Percentiles rank a stretch among this genome's conserved stretches.
Conservation (phyloP, 306 rosid genomes). For the Ceratonia siliqua region DNA sequence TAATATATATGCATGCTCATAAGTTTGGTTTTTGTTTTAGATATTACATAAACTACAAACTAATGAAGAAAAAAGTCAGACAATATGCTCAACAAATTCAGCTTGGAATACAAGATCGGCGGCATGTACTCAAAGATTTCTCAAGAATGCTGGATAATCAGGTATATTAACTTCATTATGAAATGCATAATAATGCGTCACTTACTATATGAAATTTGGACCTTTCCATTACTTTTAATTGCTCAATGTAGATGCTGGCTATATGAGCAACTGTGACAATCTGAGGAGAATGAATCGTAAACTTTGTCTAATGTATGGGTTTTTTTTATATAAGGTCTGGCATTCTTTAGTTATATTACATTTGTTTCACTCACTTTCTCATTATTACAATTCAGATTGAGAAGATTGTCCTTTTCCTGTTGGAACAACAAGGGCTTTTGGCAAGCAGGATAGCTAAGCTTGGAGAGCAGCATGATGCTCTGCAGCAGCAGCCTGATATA, state of each 20-base stretch:
- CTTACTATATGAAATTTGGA: slow-evolving; percentile 4
- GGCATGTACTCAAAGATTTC: slow-evolving; percentile 92
- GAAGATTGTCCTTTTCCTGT: slow-evolving; percentile 84
- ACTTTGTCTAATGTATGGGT: neutral
- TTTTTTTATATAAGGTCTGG: neutral
- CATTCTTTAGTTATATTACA: slow-evolving; percentile 1
- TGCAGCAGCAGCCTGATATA: slow-evolving; percentile 80
- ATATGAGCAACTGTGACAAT: slow-evolving; percentile 2
- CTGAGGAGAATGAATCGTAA: neutral
- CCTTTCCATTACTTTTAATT: slow-evolving; percentile 11
- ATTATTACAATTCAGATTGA: slow-evolving; percentile 68
- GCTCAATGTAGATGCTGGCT: slow-evolving; percentile 15
- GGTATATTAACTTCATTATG: slow-evolving; percentile 45
- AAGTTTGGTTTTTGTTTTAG: slow-evolving; percentile 45
- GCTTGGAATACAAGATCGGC: slow-evolving; percentile 75
- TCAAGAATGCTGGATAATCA: slow-evolving; percentile 95
- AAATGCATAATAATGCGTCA: slow-evolving; percentile 6
- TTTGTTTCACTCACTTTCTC: slow-evolving; percentile 28
- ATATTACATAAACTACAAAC: slow-evolving; percentile 92
- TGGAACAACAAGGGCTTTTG: slow-evolving; percentile 98
- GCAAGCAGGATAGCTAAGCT: slow-evolving; percentile 86
- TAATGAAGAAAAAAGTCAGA: slow-evolving; percentile 89
- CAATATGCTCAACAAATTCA: slow-evolving; percentile 88
- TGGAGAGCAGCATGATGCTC: slow-evolving; percentile 62
- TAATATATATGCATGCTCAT: slow-evolving; percentile 22